Base-by-base conservation (phyloP, 306 rosid species). In the Vigna mungo region DNA sequence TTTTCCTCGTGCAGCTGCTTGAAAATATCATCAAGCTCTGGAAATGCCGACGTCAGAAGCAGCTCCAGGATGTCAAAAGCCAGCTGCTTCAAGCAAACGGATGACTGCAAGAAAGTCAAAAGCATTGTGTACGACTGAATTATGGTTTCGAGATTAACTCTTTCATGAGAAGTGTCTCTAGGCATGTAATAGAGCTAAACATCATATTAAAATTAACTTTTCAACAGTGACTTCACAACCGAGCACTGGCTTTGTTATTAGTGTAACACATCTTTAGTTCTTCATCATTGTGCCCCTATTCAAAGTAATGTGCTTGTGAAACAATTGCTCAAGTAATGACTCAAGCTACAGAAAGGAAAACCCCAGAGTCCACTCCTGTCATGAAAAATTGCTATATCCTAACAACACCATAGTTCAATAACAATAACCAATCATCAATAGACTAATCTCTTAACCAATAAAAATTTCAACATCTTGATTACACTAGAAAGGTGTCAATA, bases 1-100 rank as follows among this genome's bases (percentile, higher is more conserved):
- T 87, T 91, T 27, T 86, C 94, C 83, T 89, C 97, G 36, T 91
- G 92, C 82, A 93, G 75, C 83, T 93, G 89, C 90, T 86, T 91
- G 76, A 96, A 74, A n/a, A 76, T 84, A 44, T 56, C 58, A 17
- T 88, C 89, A 20, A 96, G 85, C 80, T 96, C 99, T 8, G 99
- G 98, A 84, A 93, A 96, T 80, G 92, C 87, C 0, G 97, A 85
- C 63, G 86, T 54, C 44, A 89, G 76, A 73, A 96, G 81, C 83
- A 96, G 81, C 88, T 92, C 98, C 3, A 96, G 83, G 78, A 96
- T 86, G 74, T 96, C 98, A 78, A 77, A 93, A 71, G 90, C 94
- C 78, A 96, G 85, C 76, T 81, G 98, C 94, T 91, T 96, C 87
- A 89, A 70, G 77, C 96, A 92, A 59, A 89, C 98, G 49, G 93